A percentile compares a stretch with the other conserved stretches of the same genome.
Conservation (phyloP, 2,329 filamentous ascomycete genomes). For the Alternaria ethzedia region DNA sequence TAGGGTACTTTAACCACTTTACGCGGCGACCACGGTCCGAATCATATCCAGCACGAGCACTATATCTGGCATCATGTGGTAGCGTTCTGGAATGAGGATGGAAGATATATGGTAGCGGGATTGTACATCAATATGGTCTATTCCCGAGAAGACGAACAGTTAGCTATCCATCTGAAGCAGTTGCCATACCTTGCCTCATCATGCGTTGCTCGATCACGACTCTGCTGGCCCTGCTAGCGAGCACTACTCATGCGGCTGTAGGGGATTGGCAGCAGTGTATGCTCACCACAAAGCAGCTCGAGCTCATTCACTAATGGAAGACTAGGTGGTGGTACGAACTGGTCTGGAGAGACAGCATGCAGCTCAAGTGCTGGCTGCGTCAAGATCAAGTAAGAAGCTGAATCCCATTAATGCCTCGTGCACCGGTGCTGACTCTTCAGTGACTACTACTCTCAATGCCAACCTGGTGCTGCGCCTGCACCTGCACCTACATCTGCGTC, state of each 20-base stretch:
- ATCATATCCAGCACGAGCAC: conserved; percentile 21
- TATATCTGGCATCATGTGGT: conserved; percentile 29
- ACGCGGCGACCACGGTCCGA: conserved; percentile 40
- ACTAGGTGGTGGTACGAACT: conserved; percentile 39
- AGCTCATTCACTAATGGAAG: conserved; percentile 1
- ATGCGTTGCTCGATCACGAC: conserved; percentile 31
- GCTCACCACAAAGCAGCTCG: neutral
- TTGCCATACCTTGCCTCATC: neutral
- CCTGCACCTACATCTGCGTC: conserved; percentile 11
- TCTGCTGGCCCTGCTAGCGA: conserved; percentile 30
- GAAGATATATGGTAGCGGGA: conserved; percentile 6
- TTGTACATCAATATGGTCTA: neutral
- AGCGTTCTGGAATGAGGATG: conserved; percentile 8
- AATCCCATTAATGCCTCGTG: neutral
- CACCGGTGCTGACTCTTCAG: conserved; percentile 15
- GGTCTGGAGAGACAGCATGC: conserved; percentile 35
- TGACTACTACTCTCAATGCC: conserved; percentile 51
- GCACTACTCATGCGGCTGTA: conserved; percentile 32
- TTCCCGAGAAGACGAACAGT: neutral
- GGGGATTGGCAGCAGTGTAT: conserved; percentile 46
- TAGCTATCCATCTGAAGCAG: neutral
- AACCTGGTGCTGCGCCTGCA: conserved; percentile 42
- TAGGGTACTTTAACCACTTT: conserved; percentile 26
- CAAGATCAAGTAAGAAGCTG: conserved; percentile 33
- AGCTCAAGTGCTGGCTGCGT: conserved; percentile 37